Base-by-base conservation (phyloP, 805 yeast genomes). In the Suhomyces faveliae region DNA sequence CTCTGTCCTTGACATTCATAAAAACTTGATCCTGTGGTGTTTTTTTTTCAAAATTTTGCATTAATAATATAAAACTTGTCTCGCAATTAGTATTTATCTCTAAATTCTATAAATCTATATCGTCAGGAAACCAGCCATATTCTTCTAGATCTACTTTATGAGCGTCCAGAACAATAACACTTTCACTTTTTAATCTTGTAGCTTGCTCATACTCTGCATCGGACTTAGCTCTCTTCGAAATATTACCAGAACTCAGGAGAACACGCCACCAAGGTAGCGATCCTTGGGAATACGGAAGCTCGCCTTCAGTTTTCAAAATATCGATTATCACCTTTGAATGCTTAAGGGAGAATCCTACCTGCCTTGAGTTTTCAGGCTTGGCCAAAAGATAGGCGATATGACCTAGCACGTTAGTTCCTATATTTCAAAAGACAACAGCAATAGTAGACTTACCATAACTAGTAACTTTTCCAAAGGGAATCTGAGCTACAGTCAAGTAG, bases 221-320 rank as follows among this genome's bases (percentile, higher is more conserved):
- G 0, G 70, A 60, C 29, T 59, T 65, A 8, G 60, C 78, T 39
- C 87, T 60, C 2, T 77, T 76, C 4, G 89, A 78, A 2, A 87
- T 81, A 15, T 64, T 69, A 0, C 94, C 94, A 13, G 78, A 65
- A n/a, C 86, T 71, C 20, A 78, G 75, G 8, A 87, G 69, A 1
- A 87, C 87, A 29, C 95, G 66, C 92, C 92, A 87, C 95, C 95
- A 87, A 3, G 92, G 92, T 11, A 86, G 76, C 8, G 67, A 68
- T 2, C 54, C 62, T 10, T 47, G 48, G 5, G 46, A 51, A 19
- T 53, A 53, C 17, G 35, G 35, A 17, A 49, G 50, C 2, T 49
- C 53, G 12, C 53, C 37, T 38, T 55, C 59, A 3, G 46, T 38
- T 38, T 46, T 39, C 11, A 71, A 53, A 24, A 52, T 54, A 13